Percentiles rank a stretch among this genome's conserved stretches.
Conservation (phyloP, 2,329 filamentous ascomycete genomes). For the Claviceps maximensis region DNA sequence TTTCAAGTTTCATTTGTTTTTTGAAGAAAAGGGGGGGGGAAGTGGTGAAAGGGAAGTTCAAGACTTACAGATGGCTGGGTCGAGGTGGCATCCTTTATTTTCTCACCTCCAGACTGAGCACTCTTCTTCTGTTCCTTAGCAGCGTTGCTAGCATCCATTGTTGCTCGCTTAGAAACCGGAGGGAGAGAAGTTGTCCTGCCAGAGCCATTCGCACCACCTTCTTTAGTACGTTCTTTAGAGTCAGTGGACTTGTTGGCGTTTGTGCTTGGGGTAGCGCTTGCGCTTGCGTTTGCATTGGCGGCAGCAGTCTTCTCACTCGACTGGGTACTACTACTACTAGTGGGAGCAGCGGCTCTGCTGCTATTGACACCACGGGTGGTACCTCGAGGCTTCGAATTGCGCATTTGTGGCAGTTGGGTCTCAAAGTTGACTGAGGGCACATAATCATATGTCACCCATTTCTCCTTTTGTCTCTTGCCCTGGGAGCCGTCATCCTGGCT, state of each 20-base stretch:
- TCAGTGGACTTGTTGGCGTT: conserved; percentile 20
- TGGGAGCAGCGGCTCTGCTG: conserved; percentile 23
- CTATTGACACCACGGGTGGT: conserved; percentile 31
- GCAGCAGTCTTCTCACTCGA: conserved; percentile 24
- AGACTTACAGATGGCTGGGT: conserved; percentile 28
- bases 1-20: too few species aligned
- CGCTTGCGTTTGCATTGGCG: conserved; percentile 5
- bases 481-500: conserved; percentile 35
- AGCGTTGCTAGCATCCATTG: conserved; percentile 24
- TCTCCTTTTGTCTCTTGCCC: conserved; percentile 55
- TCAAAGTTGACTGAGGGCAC: conserved; percentile 77
- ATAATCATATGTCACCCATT: conserved; percentile 75
- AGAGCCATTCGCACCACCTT: conserved; percentile 18
- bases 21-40: too few species aligned
- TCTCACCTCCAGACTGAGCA: conserved; percentile 21
- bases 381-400: conserved; percentile 36
- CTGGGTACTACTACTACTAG: conserved; percentile 13
- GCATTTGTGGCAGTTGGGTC: conserved; percentile 55
- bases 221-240: conserved; percentile 22
- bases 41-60: neutral
- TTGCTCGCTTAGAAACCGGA: conserved; percentile 29
- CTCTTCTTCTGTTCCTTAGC: conserved; percentile 35
- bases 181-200: conserved; percentile 23
- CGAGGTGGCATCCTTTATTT: conserved; percentile 25
- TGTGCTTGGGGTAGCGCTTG: conserved; percentile 10